Base-by-base conservation (phyloP, 306 rosid genomes). In the Malus asiatica region DNA sequence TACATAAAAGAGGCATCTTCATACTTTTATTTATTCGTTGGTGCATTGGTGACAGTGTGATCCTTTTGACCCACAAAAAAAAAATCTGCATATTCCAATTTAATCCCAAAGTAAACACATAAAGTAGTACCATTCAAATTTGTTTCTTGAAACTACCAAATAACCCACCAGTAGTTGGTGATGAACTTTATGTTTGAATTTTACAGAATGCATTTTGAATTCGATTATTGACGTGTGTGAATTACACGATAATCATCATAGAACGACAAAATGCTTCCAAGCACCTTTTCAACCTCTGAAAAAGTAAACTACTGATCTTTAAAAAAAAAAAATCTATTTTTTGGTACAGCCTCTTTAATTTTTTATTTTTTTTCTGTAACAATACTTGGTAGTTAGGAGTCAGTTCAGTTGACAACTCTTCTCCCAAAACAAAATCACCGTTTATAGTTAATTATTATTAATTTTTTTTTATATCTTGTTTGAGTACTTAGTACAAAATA, bases 361-460 rank as follows among this genome's bases (percentile, higher is more conserved):
- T 32, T 33, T 57, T n/a, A n/a, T 0, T 59, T 48, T 55, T 38
- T 30, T 57, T 58, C n/a, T 10, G 11, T 32, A 0, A 3, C n/a
- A 32, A 33, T n/a, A 19, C 30, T 20, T 53, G 1, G 75, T 71
- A 72, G 55, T 38, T 35, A n/a, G 76, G 67, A 57, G 76, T 55
- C 23, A 48, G 53, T 48, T 48, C 35, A n/a, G 40, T 55, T 71
- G 66, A 71, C 66, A 32, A 55, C 76, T 71, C 66, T 23, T n/a
- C 45, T 30, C 75, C 75, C 76, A 38, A 72, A 72, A 72, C 76
- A 57, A 72, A 35, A 35, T 72, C 76, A 72, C 76, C 11, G 76
- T 55, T n/a, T 35, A 40, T 1, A 11, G 18, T 6, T 67, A 48
- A 13, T 1, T 46, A 46, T 1, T 46, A 13, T 46, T 46, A 13